These are phyloP conservation scores for Gossypium schwendimanii DNA, from an alignment of 441 rosid genomes.

Conservation along the genomic window DNA sequence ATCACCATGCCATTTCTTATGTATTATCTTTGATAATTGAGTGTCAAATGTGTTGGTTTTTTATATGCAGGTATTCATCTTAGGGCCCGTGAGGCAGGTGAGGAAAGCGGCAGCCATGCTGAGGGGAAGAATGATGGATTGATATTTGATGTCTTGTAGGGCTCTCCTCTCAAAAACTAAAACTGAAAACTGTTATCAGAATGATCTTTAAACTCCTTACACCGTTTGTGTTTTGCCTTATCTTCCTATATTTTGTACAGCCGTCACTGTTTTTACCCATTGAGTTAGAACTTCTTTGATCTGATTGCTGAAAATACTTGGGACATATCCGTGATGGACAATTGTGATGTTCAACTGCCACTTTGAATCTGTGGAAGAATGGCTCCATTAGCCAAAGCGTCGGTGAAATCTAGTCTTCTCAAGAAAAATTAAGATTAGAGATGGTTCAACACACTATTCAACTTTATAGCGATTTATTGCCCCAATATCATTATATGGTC, in stretches of 20 bases:
- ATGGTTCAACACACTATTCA: no score
- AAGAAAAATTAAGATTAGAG: no score
- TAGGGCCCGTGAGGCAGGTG: conserved; percentile 78
- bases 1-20: conserved; percentile 7
- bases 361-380: no score
- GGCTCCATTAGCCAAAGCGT: no score
- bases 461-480: no score
- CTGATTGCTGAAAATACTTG: neutral
- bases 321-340: no score
- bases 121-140: conserved; percentile 75
- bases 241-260: neutral
- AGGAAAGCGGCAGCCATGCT: conserved; percentile 87
- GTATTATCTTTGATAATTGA: neutral
- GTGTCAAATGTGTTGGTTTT: neutral
- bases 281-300: neutral
- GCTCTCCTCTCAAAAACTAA: neutral
- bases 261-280: neutral
- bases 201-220: conserved; percentile 4
- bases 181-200: neutral
- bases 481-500: no score
- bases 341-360: no score
- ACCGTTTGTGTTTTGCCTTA: conserved; percentile 6
- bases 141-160: conserved; percentile 17
- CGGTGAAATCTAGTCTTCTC: no score
- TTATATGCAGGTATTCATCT: conserved; percentile 56